Base-by-base conservation (phyloP, 2,329 filamentous ascomycete genomes). In the Epichloe hybrida region DNA sequence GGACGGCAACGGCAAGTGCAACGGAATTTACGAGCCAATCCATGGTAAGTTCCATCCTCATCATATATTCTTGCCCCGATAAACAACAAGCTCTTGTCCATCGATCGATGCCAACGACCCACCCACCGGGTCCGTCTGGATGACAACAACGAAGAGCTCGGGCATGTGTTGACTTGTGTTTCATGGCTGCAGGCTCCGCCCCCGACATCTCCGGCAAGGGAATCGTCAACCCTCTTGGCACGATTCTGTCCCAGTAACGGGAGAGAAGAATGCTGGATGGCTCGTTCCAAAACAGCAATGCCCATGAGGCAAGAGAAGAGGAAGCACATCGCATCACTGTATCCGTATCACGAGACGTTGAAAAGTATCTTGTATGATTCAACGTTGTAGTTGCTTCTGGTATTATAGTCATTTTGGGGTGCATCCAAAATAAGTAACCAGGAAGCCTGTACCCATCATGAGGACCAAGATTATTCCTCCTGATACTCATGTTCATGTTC, bases 21-120 rank as follows among this genome's bases (percentile, higher is more conserved):
- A 85, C 57, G 83, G 84, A 54, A 86, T 88, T 58, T 88, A 87
- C 61, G 84, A 88, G 69, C 84, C 84, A 4, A 86, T 88, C 50
- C 84, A 88, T 62, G 84, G 83, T 49, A 11, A 48, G 50, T 35
- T 35, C 12, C 6, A 20, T 23, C 34, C 21, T 4, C 21, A 21
- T 21, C 21, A 21, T 31, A 37, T 36, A 38, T 9, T 34, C 46
- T 3, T 17, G 46, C 36, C 31, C 5, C 3, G 15, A 44, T 4
- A 6, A 11, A n/a, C 15, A 36, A 36, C 27, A 36, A 36, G n/a
- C 31, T 8, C 8, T 11, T 6, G 21, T 13, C 21, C 3, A 20
- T 20, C 21, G 3, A 23, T 23, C 5, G 1, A 23, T 7, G 23
- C 23, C 23, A 27, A 27, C 23, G 23, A 27, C 20, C 20, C 20